Conservation (phyloP, 129 eudicot genomes). For the Flaveria ramosissima region DNA sequence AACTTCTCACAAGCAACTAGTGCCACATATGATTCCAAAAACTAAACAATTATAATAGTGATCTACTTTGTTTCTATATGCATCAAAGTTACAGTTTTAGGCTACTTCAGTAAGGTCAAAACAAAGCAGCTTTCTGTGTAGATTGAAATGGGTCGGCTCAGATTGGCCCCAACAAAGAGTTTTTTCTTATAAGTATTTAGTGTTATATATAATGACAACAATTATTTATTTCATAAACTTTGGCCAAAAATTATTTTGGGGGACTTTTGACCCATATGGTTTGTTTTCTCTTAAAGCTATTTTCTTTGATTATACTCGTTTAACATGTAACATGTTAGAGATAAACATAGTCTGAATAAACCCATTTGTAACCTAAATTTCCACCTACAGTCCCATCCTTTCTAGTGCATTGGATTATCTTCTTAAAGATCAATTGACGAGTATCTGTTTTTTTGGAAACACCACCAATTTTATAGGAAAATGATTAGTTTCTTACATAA, state of each 20-base stretch:
- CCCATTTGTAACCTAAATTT: neutral
- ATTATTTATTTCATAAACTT: neutral
- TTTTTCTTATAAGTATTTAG: neutral
- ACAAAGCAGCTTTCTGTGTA: neutral
- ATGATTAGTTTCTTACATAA: neutral
- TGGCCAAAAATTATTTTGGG: no score
- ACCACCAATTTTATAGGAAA: neutral
- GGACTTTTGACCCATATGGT: neutral
- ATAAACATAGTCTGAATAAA: no score
- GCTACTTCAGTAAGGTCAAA: neutral
- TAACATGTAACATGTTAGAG: neutral
- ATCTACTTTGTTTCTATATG: no score
- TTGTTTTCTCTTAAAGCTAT: neutral
- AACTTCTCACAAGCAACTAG: no score
- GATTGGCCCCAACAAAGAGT: neutral
- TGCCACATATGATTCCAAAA: no score
- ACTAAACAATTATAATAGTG: no score
- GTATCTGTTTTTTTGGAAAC: neutral
- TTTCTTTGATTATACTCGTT: neutral
- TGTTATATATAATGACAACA: neutral
- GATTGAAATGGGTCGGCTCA: no score
- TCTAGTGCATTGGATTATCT: neutral
- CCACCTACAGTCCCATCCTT: neutral
- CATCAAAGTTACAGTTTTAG: neutral
- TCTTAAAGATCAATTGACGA: neutral